These are phyloP conservation scores for Dioszegia hungarica DNA, from an alignment of 768 basidiomycete species.

Conservation along the genomic window DNA sequence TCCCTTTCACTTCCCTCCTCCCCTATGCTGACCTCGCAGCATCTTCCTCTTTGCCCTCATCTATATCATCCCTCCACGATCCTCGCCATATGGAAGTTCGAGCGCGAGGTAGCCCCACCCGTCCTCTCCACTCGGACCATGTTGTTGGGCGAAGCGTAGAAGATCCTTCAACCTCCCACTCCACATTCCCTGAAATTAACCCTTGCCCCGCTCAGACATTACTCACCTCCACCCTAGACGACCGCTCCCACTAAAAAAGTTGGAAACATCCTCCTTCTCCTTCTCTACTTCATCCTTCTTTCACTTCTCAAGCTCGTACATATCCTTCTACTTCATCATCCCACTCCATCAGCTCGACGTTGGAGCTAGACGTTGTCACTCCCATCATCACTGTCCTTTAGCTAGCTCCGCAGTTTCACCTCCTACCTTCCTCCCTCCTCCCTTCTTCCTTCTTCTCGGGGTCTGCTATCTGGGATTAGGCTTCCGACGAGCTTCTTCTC, in stretches of 20 bases:
- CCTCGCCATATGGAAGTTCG: no score
- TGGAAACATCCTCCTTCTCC: neutral
- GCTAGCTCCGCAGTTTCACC: neutral
- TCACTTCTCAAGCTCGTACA: slow-evolving; percentile 2
- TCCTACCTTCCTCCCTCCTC: neutral
- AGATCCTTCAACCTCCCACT: slow-evolving; percentile 1
- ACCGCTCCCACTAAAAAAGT: neutral
- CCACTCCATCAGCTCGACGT: neutral
- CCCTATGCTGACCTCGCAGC: neutral
- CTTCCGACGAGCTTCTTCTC: neutral
- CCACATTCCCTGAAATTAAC: neutral
- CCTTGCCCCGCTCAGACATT: neutral
- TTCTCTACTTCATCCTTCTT: neutral
- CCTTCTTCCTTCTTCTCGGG: neutral
- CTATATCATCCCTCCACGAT: no score
- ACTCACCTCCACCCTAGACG: slow-evolving; percentile 7
- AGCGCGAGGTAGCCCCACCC: no score
- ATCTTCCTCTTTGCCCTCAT: no score
- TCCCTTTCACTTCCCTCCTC: neutral
- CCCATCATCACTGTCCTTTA: neutral
- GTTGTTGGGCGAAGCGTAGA: neutral
- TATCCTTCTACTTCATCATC: neutral
- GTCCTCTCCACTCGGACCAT: no score
- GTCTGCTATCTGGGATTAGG: neutral
- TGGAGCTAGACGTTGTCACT: neutral